Percentiles rank a stretch among this genome's conserved stretches.
Evolutionary conservation across 169 alveolate genomes (phyloP).

Genomic region (Plasmodium relictum): DNA sequence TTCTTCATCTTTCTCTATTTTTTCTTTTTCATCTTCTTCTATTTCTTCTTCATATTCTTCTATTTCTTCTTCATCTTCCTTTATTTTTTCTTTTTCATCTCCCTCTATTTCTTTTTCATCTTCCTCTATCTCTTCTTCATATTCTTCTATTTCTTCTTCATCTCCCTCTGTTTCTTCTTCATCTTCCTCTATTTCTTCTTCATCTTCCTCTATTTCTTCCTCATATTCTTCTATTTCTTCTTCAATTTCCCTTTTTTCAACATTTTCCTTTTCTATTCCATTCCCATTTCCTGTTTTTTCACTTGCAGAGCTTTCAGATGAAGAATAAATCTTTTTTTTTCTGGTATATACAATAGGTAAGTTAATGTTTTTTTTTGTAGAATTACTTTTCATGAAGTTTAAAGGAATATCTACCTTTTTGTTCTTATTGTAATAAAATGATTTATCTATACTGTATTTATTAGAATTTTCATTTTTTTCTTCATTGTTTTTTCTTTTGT

Average conservation of each 20-base stretch:
- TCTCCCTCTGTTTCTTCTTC: conserved; percentile 31
- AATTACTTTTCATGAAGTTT: neutral
- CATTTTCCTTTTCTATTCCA: conserved; percentile 10
- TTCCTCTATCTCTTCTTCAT: conserved; percentile 16
- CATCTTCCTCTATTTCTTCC: conserved; percentile 23
- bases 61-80: conserved; percentile 7
- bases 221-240: conserved; percentile 11
- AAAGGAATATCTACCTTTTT: conserved; percentile 10
- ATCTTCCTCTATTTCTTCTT: conserved; percentile 28
- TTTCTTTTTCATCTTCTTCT: conserved; percentile 10
- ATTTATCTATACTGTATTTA: conserved; percentile 19
- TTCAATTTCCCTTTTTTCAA: neutral
- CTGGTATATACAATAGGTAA: neutral
- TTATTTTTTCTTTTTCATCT: conserved; percentile 12
- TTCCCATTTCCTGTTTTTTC: conserved; percentile 21
- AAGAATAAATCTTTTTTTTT: conserved; percentile 31
- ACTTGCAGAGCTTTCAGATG: conserved; percentile 24
- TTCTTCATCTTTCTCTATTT: conserved; percentile 16
- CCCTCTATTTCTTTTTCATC: conserved; percentile 4
- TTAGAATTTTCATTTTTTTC: neutral
- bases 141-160: conserved; percentile 30
- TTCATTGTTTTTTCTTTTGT: conserved; percentile 6
- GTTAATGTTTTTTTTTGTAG: neutral
- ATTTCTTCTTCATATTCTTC: conserved; percentile 13
- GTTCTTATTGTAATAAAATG: neutral